Percentiles rank a stretch among this genome's conserved stretches.
Evolutionary conservation across 352 stramenopile genomes (phyloP).

Genomic region (Globisporangium emineosum): DNA sequence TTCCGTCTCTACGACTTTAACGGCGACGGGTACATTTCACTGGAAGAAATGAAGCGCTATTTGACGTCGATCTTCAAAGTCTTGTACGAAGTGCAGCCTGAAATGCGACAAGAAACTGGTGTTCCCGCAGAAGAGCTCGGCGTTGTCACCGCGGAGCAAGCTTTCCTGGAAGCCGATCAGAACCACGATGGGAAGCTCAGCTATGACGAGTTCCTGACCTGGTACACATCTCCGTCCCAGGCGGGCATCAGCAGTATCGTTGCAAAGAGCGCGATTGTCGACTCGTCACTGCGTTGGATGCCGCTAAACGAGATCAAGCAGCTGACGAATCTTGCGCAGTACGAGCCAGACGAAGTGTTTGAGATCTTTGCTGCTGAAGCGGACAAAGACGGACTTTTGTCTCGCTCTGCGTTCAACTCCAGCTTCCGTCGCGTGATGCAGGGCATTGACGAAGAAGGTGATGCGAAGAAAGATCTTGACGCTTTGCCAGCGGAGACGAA

Average conservation of each 20-base stretch:
- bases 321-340: conserved; percentile 74
- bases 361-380: conserved; percentile 81
- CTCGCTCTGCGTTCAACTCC: conserved; percentile 65
- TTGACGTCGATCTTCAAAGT: conserved; percentile 87
- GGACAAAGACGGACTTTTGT: conserved; percentile 69
- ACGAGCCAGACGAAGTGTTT: conserved; percentile 82
- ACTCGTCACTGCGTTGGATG: conserved; percentile 80
- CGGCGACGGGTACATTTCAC: conserved; percentile 76
- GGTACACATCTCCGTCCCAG: conserved; percentile 76
- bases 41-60: conserved; percentile 87
- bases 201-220: conserved; percentile 86
- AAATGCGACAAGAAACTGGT: conserved; percentile 63
- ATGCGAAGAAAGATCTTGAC: conserved; percentile 16
- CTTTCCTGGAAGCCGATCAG: conserved; percentile 79
- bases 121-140: conserved; percentile 74
- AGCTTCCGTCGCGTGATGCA: conserved; percentile 75
- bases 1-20: conserved; percentile 89
- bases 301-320: conserved; percentile 80
- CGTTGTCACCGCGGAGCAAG: conserved; percentile 77
- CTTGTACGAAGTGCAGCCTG: conserved; percentile 78
- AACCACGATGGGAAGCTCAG: conserved; percentile 81
- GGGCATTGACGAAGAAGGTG: conserved; percentile 17
- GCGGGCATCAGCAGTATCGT: conserved; percentile 67
- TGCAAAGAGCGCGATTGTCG: conserved; percentile 67
- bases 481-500: conserved; percentile 24